Conservation (phyloP, 345 rosid genomes). For the Carallia brachiata region DNA sequence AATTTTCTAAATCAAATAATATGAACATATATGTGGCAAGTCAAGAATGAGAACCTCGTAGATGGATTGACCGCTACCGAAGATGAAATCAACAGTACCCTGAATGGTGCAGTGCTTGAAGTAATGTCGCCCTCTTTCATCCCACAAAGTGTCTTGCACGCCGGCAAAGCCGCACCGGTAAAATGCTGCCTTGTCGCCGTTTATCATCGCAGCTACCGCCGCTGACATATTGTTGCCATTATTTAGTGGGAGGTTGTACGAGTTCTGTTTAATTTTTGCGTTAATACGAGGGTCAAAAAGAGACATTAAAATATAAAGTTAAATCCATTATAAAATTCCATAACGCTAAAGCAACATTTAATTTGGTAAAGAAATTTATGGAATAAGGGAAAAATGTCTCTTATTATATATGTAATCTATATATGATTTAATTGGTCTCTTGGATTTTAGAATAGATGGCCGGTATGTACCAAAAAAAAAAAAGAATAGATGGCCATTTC, state of each 20-base stretch:
- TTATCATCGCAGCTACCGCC: slow-evolving; percentile 66
- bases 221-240: slow-evolving; percentile 35
- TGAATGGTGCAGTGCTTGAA: slow-evolving; percentile 58
- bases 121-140: slow-evolving; percentile 63
- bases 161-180: slow-evolving; percentile 57
- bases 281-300: background rate
- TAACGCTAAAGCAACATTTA: no score
- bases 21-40: no score
- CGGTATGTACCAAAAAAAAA: no score
- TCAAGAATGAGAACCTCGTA: slow-evolving; percentile 48
- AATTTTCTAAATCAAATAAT: no score
- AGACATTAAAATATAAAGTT: background rate
- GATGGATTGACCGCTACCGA: slow-evolving; percentile 71
- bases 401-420: no score
- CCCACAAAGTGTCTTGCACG: slow-evolving; percentile 85
- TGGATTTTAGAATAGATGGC: no score
- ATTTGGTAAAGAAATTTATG: no score
- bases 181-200: slow-evolving; percentile 64
- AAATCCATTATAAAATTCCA: no score
- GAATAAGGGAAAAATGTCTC: no score
- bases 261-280: slow-evolving; percentile 41
- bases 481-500: no score
- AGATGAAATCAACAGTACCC: slow-evolving; percentile 87
- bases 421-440: no score
- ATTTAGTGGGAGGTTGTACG: slow-evolving; percentile 47